A percentile compares a stretch with the other conserved stretches of the same genome.
These are phyloP conservation scores for Sanghuangporus baumii DNA, from an alignment of 1,284 basidiomycete genomes.

Conservation along the genomic window DNA sequence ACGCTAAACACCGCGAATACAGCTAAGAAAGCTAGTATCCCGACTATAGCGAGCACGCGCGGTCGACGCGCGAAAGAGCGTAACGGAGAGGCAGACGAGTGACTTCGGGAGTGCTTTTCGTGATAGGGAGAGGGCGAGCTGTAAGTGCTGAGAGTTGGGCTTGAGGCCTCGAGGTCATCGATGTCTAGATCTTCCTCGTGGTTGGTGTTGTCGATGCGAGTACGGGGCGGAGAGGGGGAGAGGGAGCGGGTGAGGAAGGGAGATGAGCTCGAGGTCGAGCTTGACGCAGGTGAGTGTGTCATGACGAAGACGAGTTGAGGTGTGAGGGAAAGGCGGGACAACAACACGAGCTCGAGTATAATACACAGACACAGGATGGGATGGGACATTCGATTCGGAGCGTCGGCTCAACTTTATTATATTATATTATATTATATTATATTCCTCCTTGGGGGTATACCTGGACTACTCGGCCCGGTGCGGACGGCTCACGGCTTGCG, in stretches of 20 bases:
- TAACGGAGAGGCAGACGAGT: background rate
- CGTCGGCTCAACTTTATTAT: background rate
- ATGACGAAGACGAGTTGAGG: background rate
- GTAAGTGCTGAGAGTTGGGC: background rate
- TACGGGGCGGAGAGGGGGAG: background rate
- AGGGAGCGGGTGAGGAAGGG: slow-evolving; percentile 2
- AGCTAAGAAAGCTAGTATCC: slow-evolving; percentile 1
- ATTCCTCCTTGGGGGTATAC: background rate
- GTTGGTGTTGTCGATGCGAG: background rate
- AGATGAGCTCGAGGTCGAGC: background rate
- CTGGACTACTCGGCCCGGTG: background rate
- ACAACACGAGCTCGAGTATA: background rate
- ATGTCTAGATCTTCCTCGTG: background rate
- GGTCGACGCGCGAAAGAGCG: background rate
- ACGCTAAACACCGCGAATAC: slow-evolving; percentile 7
- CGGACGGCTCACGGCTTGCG: background rate
- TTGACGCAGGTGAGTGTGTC: background rate
- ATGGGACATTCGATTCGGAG: background rate
- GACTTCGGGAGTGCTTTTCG: background rate
- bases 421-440: background rate
- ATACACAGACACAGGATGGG: background rate
- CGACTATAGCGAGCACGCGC: slow-evolving; percentile 7
- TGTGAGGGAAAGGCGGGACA: background rate
- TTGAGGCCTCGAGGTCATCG: slow-evolving; percentile 10
- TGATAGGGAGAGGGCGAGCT: background rate